Evolutionary conservation across 371 early-diverging fungal genomes (phyloP), one percentile per base, ranked within the genome.

Genomic region (Mucor mucedo): DNA sequence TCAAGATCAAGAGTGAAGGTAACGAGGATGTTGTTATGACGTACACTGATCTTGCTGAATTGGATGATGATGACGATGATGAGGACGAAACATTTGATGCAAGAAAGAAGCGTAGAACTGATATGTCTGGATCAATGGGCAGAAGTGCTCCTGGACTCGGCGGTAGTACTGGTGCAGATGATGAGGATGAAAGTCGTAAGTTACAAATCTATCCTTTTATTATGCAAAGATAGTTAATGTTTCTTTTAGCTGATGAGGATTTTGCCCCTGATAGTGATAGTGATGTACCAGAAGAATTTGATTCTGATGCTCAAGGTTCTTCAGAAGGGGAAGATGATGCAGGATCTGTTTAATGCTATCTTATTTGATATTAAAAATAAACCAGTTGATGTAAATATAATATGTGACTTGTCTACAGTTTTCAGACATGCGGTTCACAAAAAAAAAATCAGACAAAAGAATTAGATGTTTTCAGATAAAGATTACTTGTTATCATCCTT

Each of bases 251-350:
- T 73, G 95, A 94, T 77, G 93, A 93, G 80, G 95, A 93, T 79
- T 96, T 95, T 78, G 90, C 91, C 8, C 96, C 91, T 21, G 87
- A 79, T 35, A 87, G 83, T 48, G 92, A 87, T 65, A 90, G 91
- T 70, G 97, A 97, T 70, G 93, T 93, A 2, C 89, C 88, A 8
- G 95, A 96, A 72, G 98, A 96, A 69, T 96, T 85, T 69, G 93
- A 95, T 72, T 92, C 92, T 63, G 86, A 94, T 65, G 84, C 80
- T 11, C 75, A 79, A 66, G 75, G 73, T 47, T 75, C 70, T 40
- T 72, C 70, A 47, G 82, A 75, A 40, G 80, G 72, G 29, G 78
- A 78, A 45, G 82, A 64, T 9, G 64, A 57, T 27, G 62, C 53
- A 4, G 55, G 33, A 29, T 57, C 56, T 28, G 55, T 55, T 40